Conservation (phyloP, 1,139 yeast species). For the Hyphopichia fennica region DNA sequence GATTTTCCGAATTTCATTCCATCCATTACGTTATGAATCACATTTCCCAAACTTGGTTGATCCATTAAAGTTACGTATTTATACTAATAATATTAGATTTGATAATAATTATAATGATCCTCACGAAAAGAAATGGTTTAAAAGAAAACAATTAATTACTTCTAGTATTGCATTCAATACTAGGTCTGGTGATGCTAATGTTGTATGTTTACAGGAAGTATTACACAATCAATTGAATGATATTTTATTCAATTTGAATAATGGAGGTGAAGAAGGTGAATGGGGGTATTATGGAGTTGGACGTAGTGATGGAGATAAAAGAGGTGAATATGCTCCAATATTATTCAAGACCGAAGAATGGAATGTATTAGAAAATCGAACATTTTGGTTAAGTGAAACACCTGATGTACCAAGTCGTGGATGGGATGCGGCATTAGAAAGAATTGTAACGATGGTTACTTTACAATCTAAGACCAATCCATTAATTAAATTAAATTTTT, state of each 20-base stretch:
- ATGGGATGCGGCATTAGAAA: constrained; percentile 49
- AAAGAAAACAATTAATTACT: constrained; percentile 36
- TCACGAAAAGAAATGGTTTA: constrained; percentile 46
- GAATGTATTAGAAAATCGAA: constrained; percentile 29
- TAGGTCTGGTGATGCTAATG: constrained; percentile 29
- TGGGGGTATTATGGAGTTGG: constrained; percentile 52
- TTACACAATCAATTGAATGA: constrained; percentile 52
- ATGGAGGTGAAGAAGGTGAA: constrained; percentile 16
- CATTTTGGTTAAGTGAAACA: constrained; percentile 48
- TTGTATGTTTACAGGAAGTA: constrained; percentile 58
- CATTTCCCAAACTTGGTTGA: constrained; percentile 1
- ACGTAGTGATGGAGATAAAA: constrained; percentile 41
- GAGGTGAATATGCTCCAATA: constrained; percentile 50
- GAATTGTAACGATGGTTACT: constrained; percentile 43
- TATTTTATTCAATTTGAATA: constrained; percentile 34
- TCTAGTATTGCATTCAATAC: constrained; percentile 40
- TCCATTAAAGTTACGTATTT: constrained; percentile 36
- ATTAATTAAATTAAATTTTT: constrained; percentile 35
- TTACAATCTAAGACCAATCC: constrained; percentile 22
- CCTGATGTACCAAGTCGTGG: constrained; percentile 49
- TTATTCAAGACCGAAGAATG: constrained; percentile 37
- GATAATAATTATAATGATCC: constrained; percentile 33
- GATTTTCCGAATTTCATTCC: background rate
- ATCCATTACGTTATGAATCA: background rate
- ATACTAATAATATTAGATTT: constrained; percentile 55